Percentiles rank a stretch among this genome's conserved stretches.
These are phyloP conservation scores for Eudorina sp. DNA, from an alignment of 139 green algal genomes.

Conservation along the genomic window DNA sequence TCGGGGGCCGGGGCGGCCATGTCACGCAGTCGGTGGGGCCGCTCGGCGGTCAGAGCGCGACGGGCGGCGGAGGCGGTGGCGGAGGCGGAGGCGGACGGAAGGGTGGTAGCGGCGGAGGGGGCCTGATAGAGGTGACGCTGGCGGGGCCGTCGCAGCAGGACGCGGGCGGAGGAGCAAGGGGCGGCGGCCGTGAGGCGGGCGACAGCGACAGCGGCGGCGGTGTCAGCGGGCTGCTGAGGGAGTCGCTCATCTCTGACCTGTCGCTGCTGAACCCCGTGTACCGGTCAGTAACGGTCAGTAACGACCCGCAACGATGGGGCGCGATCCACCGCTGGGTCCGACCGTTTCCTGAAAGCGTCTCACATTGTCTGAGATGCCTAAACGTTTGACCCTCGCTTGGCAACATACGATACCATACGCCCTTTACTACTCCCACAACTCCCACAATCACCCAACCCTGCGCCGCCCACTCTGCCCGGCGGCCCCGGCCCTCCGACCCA, in stretches of 20 bases:
- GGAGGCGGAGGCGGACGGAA: background rate
- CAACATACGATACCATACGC: no score
- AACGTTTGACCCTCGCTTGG: no score
- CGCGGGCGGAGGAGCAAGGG: background rate
- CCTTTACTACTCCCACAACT: no score
- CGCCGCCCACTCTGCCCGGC: no score
- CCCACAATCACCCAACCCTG: no score
- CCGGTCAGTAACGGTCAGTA: conserved; percentile 23
- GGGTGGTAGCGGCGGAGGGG: background rate
- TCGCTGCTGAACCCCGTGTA: conserved; percentile 38
- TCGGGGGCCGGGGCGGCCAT: background rate
- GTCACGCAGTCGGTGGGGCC: no score
- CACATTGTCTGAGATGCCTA: no score
- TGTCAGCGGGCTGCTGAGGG: conserved; percentile 20
- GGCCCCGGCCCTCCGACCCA: no score
- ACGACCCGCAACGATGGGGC: no score
- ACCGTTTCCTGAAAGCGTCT: no score
- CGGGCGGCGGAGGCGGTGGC: background rate
- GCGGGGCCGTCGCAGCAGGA: background rate
- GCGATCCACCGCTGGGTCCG: no score
- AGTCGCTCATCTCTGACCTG: conserved; percentile 21
- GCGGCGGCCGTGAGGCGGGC: background rate
- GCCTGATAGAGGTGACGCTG: background rate
- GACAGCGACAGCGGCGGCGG: background rate
- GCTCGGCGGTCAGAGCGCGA: no score